Base-by-base conservation (phyloP, 78 protist species). In the Dictyostelium purpureum region DNA sequence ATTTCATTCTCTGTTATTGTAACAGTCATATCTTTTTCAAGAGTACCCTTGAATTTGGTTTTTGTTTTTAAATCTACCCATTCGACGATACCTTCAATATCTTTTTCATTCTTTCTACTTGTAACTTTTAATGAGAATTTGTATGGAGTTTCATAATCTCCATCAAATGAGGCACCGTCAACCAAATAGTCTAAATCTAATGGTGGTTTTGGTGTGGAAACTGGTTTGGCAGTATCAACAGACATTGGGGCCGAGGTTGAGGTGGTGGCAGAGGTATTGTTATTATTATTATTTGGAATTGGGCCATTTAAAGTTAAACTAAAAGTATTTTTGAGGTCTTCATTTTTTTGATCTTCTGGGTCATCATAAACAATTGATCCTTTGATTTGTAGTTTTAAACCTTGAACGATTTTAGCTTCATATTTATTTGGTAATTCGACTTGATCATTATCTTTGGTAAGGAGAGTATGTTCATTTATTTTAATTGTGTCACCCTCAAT, bases 31-130 rank as follows among this genome's bases (percentile, higher is more conserved):
- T 73, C 80, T 5, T 37, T 57, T 14, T 56, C 51, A 4, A 85
- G 14, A 6, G 75, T 61, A 19, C 92, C 92, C 26, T 56, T 70
- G 80, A 85, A 56, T 47, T 73, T 85, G 5, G 92, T 85, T 38
- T 85, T 85, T n/a, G 92, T 85, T 1, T 51, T 57, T 38, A 85
- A 45, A 19, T 70, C 42, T 2, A 16, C 31, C 92, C 92, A 85
- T n/a, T 85, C 82, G 19, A 85, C 49, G 0, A 59, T 59, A 33
- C 92, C 92, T 47, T 85, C 92, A 6, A 85, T 19, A 14, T 40
- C 79, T 57, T 57, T 63, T 59, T 51, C 59, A 31, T 65, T 73
- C 70, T 47, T 59, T 70, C 92, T 70, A 2, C 51, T 14, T 0
- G 82, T 61, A 10, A 85, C 54, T 26, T 73, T 85, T 9, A 73